phyloP scores from a whole-genome alignment of 305 asterid genomes.

The Euphrasia arctica region DNA sequence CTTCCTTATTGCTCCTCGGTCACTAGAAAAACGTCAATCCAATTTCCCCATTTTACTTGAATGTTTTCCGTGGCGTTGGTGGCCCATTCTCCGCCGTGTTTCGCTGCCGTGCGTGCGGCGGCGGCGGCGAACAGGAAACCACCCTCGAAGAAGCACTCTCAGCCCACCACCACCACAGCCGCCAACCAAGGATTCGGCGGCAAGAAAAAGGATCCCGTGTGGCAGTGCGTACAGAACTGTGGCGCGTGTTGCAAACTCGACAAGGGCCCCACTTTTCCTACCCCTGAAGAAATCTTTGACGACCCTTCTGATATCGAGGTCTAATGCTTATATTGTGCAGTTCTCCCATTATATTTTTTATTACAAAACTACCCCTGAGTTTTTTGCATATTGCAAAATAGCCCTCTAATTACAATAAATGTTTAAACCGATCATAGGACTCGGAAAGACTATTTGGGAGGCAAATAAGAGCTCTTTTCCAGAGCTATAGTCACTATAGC shows the following conservation, averaged over 20 bases:
- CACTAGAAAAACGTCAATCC: background rate
- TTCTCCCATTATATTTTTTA: background rate
- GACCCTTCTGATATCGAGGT: constrained; percentile 78
- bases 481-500: too few species aligned
- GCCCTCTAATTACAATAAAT: too few species aligned
- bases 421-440: too few species aligned
- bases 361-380: background rate
- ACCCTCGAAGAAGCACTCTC: constrained; percentile 8
- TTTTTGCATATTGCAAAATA: background rate
- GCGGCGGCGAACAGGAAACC: constrained; percentile 37
- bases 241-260: constrained; percentile 97
- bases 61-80: constrained; percentile 41
- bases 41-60: background rate
- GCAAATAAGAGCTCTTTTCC: too few species aligned
- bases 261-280: constrained; percentile 78
- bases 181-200: constrained; percentile 53
- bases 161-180: constrained; percentile 26
- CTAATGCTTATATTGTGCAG: constrained; percentile 1
- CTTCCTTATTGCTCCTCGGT: background rate
- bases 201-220: constrained; percentile 60
- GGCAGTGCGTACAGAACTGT: constrained; percentile 82
- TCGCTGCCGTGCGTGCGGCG: constrained; percentile 39
- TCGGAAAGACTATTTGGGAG: too few species aligned
- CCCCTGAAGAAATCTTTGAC: constrained; percentile 75
- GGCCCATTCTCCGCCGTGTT: constrained; percentile 41